Conservation (phyloP, 371 early-diverging fungal species). For the Entomophthora muscae region DNA sequence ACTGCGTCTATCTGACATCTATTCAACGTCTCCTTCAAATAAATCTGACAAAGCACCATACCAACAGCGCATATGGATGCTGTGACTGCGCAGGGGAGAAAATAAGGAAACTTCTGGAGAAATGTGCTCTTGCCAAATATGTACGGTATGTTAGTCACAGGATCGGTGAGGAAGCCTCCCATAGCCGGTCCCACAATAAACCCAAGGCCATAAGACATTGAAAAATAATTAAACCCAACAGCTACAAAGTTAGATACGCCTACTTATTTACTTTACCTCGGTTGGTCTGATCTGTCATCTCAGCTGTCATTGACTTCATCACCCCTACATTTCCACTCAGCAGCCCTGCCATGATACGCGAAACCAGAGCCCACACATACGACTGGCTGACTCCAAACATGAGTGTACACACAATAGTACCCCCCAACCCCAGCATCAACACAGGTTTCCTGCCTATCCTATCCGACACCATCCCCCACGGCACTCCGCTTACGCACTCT, state of each 20-base stretch:
- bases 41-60: conserved; percentile 38
- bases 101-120: conserved; percentile 52
- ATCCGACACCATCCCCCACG: too few species aligned
- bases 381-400: too few species aligned
- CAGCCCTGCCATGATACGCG: conserved; percentile 54
- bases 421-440: too few species aligned
- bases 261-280: conserved; percentile 67
- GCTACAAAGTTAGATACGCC: too few species aligned
- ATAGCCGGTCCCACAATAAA: conserved; percentile 42
- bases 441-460: too few species aligned
- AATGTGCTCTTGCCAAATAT: conserved; percentile 39
- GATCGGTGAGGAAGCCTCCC: conserved; percentile 63
- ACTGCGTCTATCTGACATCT: too few species aligned
- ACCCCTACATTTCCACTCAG: conserved; percentile 66
- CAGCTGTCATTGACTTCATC: too few species aligned
- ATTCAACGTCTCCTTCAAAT: conserved; percentile 55
- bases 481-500: too few species aligned
- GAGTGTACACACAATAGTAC: too few species aligned
- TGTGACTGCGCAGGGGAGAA: conserved; percentile 57
- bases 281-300: too few species aligned
- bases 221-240: conserved; percentile 1
- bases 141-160: conserved; percentile 39
- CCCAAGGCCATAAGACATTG: conserved; percentile 7
- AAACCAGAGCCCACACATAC: too few species aligned
- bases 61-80: conserved; percentile 31